Conservation (phyloP, 176 grass and related monocot species). For the Oryza meyeriana region DNA sequence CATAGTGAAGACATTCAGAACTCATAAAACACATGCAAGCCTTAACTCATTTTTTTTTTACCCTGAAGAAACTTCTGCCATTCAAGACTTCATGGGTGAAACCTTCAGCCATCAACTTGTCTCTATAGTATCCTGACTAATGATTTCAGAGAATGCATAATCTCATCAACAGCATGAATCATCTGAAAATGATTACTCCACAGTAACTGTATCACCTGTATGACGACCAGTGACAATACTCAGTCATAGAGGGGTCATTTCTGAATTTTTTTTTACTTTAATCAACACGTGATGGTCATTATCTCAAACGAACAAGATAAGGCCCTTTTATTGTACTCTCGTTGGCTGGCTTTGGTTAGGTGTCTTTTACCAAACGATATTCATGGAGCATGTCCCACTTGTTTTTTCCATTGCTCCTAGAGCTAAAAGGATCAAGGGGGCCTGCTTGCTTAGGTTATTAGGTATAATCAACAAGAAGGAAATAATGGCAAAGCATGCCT, state of each 20-base stretch:
- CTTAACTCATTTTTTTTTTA: neutral
- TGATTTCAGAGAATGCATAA: neutral
- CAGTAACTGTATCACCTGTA: neutral
- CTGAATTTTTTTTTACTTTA: neutral
- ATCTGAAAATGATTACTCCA: neutral
- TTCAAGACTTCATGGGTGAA: neutral
- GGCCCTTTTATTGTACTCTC: neutral
- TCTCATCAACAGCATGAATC: neutral
- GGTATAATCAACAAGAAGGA: conserved; percentile 37
- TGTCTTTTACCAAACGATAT: conserved; percentile 4
- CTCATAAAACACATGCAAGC: neutral
- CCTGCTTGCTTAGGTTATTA: too few relatives aligned
- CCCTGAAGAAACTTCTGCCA: neutral
- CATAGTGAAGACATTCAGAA: neutral
- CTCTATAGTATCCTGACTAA: neutral
- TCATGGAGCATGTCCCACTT: conserved; percentile 15
- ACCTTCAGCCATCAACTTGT: neutral
- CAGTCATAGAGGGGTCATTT: neutral
- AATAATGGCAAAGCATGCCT: conserved; percentile 18
- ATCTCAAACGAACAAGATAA: conserved; percentile 12
- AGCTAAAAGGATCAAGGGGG: neutral
- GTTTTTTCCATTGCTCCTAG: conserved; percentile 3
- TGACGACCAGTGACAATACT: neutral
- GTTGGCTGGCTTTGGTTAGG: neutral
- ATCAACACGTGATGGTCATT: conserved; percentile 12